A percentile compares a stretch with the other conserved stretches of the same genome.
Evolutionary conservation across 805 yeast genomes (phyloP).

Genomic region (Candida orba): DNA sequence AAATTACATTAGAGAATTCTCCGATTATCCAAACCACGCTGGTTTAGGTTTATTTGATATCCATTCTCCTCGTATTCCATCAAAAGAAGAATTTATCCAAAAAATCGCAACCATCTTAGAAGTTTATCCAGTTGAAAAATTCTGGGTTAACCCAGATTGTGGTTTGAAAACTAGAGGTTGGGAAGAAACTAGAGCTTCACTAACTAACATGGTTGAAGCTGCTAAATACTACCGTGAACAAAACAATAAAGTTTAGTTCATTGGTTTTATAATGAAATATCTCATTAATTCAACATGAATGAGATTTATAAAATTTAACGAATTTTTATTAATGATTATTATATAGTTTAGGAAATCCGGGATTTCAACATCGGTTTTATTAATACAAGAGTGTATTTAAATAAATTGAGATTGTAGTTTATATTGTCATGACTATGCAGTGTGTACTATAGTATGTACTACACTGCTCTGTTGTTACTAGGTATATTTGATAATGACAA

Average conservation of each 20-base stretch:
- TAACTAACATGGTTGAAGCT: slow-evolving; percentile 98
- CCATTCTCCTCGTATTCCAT: slow-evolving; percentile 99
- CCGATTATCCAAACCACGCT: slow-evolving; percentile 98
- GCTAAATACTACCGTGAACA: slow-evolving; percentile 86
- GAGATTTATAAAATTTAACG: slow-evolving; percentile 3
- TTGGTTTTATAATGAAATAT: not conserved
- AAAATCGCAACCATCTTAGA: slow-evolving; percentile 92
- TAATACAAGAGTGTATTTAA: slow-evolving; percentile 7
- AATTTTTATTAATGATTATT: slow-evolving; percentile 9
- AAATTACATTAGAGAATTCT: slow-evolving; percentile 94
- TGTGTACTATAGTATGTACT: too few relatives aligned
- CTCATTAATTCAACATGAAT: slow-evolving; percentile 10
- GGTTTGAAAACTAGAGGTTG: slow-evolving; percentile 99
- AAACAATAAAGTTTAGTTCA: slow-evolving; percentile 14
- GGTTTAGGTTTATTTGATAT: slow-evolving; percentile 99
- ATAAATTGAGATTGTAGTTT: not conserved
- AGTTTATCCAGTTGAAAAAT: slow-evolving; percentile 95
- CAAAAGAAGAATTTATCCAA: slow-evolving; percentile 90
- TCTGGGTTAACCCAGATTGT: slow-evolving; percentile 99
- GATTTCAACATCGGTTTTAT: slow-evolving; percentile 12
- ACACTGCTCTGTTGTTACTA: too few relatives aligned
- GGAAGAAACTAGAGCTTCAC: slow-evolving; percentile 92
- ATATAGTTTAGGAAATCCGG: slow-evolving; percentile 11
- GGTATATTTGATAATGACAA: not conserved
- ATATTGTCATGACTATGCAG: not conserved